Percentiles rank a stretch among this genome's conserved stretches.
Evolutionary conservation across 805 yeast genomes (phyloP).

Genomic region (Metschnikowia lochheadii): DNA sequence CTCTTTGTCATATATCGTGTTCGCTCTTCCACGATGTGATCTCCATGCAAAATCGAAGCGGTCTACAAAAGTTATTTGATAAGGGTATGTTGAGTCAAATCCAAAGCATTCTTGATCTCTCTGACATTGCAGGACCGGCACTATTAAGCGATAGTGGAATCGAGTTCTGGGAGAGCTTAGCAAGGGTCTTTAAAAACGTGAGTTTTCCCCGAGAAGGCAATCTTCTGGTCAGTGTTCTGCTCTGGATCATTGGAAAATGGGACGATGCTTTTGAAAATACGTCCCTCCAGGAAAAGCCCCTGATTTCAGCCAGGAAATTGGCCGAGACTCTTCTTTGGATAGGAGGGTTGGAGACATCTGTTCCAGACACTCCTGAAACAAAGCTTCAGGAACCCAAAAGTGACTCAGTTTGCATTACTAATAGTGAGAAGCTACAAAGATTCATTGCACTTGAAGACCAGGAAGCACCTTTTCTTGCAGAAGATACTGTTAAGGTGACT

Average conservation of each 20-base stretch:
- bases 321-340: conserved; percentile 1
- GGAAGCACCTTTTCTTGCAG: background rate
- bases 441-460: conserved; percentile 5
- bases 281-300: background rate
- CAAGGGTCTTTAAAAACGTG: conserved; percentile 32
- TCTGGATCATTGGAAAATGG: conserved; percentile 55
- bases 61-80: conserved; percentile 27
- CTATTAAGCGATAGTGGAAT: conserved; percentile 1
- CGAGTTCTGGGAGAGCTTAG: conserved; percentile 20
- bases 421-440: conserved; percentile 5
- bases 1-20: conserved; percentile 28
- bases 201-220: conserved; percentile 26
- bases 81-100: conserved; percentile 42
- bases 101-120: conserved; percentile 46
- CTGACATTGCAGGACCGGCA: conserved; percentile 62
- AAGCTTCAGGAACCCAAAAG: background rate
- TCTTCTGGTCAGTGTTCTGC: conserved; percentile 28
- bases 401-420: conserved; percentile 1
- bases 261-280: conserved; percentile 2
- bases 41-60: conserved; percentile 5
- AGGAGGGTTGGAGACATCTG: background rate
- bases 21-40: conserved; percentile 21
- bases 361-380: background rate
- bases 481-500: background rate
- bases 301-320: background rate